Percentiles rank a stretch among this genome's conserved stretches.
Evolutionary conservation across 257 asterid genomes (phyloP).

Genomic region (Cordia subcordata): DNA sequence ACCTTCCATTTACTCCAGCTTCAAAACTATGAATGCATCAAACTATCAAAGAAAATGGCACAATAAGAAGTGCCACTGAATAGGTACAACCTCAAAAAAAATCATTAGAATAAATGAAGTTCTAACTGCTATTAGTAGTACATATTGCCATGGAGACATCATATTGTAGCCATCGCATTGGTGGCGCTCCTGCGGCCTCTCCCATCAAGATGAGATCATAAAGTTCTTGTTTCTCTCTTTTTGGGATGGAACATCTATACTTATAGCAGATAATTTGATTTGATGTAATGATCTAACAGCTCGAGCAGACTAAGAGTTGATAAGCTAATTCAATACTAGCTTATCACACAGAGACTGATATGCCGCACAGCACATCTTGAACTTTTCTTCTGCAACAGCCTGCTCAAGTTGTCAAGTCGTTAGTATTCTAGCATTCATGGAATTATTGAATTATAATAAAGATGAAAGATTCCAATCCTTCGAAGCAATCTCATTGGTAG

Average conservation of each 20-base stretch:
- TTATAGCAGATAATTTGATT: not conserved
- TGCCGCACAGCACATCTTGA: constrained; percentile 92
- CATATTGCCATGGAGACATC: not conserved
- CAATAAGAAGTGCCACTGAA: not conserved
- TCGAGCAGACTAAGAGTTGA: constrained; percentile 4
- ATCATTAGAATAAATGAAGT: not conserved
- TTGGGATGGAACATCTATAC: not conserved
- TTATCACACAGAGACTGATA: constrained; percentile 76
- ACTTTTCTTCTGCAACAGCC: constrained; percentile 86
- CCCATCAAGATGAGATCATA: no score
- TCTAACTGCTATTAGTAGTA: not conserved
- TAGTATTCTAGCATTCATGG: not conserved
- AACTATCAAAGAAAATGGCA: no score
- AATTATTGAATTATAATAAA: no score
- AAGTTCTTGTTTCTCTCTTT: no score
- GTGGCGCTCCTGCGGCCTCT: not conserved
- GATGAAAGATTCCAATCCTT: no score
- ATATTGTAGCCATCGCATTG: not conserved
- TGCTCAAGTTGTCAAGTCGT: constrained; percentile 22
- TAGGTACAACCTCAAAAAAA: not conserved
- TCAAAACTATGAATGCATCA: not conserved
- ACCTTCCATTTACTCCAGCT: not conserved
- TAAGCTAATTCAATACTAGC: constrained; percentile 30
- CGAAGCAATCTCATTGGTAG: no score
- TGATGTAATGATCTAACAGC: not conserved